These are phyloP conservation scores for Spizellomyces sp. DNA, from an alignment of 192 early-diverging fungal species.

Conservation along the genomic window DNA sequence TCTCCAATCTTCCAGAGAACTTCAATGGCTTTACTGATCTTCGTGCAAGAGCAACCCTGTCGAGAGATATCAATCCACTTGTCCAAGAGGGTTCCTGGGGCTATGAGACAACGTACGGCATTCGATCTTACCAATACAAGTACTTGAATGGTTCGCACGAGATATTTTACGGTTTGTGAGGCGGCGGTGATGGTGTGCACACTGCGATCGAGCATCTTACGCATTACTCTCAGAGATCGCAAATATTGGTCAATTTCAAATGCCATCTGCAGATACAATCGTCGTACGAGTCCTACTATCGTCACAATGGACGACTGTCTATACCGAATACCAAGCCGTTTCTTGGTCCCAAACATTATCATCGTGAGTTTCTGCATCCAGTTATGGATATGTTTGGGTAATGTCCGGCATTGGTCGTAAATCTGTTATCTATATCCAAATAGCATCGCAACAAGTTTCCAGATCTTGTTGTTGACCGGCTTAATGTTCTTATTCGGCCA, in stretches of 20 bases:
- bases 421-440: too few relatives aligned
- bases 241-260: background rate
- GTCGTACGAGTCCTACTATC: background rate
- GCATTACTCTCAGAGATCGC: background rate
- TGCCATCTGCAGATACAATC: background rate
- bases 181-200: background rate
- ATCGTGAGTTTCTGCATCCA: background rate
- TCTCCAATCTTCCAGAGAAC: background rate
- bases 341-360: background rate
- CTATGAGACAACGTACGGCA: background rate
- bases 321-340: background rate
- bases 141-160: slow-evolving; percentile 11
- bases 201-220: background rate
- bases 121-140: background rate
- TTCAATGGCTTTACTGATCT: background rate
- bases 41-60: background rate
- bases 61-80: slow-evolving; percentile 6
- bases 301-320: slow-evolving; percentile 10
- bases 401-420: too few relatives aligned
- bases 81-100: slow-evolving; percentile 5
- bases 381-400: background rate
- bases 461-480: background rate
- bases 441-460: slow-evolving; percentile 8
- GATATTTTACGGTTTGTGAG: background rate
- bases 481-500: slow-evolving; percentile 10